Base-by-base conservation (phyloP, 352 stramenopile genomes). In the Plasmopara halstedii region DNA sequence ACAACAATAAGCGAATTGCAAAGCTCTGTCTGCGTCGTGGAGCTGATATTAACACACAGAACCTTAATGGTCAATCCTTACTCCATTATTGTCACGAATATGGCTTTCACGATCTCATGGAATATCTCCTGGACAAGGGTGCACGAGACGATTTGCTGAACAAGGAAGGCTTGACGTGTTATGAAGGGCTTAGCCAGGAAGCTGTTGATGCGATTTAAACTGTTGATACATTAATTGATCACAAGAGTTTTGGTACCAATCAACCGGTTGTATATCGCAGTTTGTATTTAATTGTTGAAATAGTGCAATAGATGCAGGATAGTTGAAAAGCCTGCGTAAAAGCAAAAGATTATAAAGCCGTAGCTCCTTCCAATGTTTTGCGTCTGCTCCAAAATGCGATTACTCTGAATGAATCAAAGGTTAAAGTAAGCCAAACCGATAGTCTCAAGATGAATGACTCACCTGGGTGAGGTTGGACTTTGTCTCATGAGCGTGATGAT, bases 111-210 rank as follows among this genome's bases (percentile, higher is more conserved):
- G 83, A 95, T 26, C 64, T 98, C 36, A 91, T 88, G 55, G 78
- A 96, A 40, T 98, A 98, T 53, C 49, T 98, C 33, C 87, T 97
- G 47, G 73, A 86, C n/a, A 98, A 98, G 56, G 94, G 94, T 2
- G 90, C 92, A 2, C 75, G 89, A 23, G 88, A 97, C 53, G 88
- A 85, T 47, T 53, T 97, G 14, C 36, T 86, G 23, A 98, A 98
- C 43, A 68, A 85, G 7, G 88, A 98, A 51, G 91, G 93, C 4
- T 73, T 98, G 23, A 98, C 90, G 2, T 97, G 88, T 44, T 98
- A 97, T 53, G 92, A 98, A 68, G 92, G 92, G 4, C 56, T 97
- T 19, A 91, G 56, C 25, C 80, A 90, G 39, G 83, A 94, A 50
- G 71, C 85, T 2, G 67, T 97, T 2, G 82, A 90, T 35, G 61